Evolutionary conservation across 805 yeast genomes (phyloP), one percentile per base, ranked within the genome.

Genomic region (Kodamaea kaohsiungensis): DNA sequence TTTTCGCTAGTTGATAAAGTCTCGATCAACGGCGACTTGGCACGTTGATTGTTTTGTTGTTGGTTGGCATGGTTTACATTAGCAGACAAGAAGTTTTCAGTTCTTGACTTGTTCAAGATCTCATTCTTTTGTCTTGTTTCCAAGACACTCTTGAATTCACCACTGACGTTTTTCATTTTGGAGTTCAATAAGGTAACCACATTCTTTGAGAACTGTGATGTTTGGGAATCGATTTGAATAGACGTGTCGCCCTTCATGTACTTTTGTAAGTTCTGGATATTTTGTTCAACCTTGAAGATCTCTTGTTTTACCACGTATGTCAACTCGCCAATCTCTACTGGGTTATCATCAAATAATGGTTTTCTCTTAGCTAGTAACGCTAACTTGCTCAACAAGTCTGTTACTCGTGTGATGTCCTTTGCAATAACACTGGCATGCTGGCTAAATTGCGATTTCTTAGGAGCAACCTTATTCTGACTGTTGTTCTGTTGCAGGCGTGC

Each of bases 331-430:
- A 95, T 90, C 66, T 95, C 98, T 13, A 90, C 86, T 0, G 98
- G 98, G 60, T 88, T 86, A 70, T 95, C 99, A 65, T 92, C 97
- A 60, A 95, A 90, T 66, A 93, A 72, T 16, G 97, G 96, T 67
- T 91, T 92, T 61, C 91, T 79, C 68, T 88, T 91, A 2, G 99
- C 98, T 59, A 95, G 71, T 59, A 80, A 76, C 1, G 98, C 97
- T 52, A 95, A 77, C 63, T 91, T 86, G 39, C 88, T 84, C 53
- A 95, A 76, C 61, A 91, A 77, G 51, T 84, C 90, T 5, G 97
- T 92, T 10, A 93, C 90, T 52, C 85, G 86, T 9, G 92, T 87
- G 51, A 95, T 90, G 63, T 95, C 98, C 65, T 85, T 86, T 48
- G 98, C 98, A 27, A 95, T 89, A 6, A 76, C 71, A 27, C 93